Conservation (phyloP, 2,329 filamentous ascomycete species). For the Purpureocillium takamizusanense region DNA sequence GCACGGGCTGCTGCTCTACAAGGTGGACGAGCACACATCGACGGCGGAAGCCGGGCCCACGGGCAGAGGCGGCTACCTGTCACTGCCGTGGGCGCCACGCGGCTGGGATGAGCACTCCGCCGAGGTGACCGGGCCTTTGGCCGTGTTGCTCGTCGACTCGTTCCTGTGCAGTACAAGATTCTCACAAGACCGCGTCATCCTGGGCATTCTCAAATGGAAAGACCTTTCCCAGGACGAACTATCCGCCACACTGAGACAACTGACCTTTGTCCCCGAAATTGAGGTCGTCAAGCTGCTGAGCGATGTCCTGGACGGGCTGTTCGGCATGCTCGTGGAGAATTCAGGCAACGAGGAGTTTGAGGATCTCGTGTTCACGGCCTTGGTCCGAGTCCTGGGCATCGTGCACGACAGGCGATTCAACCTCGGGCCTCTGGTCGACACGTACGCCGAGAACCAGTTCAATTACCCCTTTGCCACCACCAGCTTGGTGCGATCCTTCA, state of each 20-base stretch:
- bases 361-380: conserved; percentile 80
- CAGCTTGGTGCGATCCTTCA: conserved; percentile 80
- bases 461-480: conserved; percentile 89
- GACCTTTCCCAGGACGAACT: conserved; percentile 65
- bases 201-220: conserved; percentile 81
- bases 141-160: conserved; percentile 69
- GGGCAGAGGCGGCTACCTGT: conserved; percentile 81
- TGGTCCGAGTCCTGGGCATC: conserved; percentile 86
- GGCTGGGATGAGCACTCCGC: conserved; percentile 58
- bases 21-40: conserved; percentile 83
- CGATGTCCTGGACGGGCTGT: conserved; percentile 84
- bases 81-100: conserved; percentile 67
- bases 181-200: conserved; percentile 80
- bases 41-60: conserved; percentile 49
- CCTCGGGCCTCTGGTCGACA: conserved; percentile 78
- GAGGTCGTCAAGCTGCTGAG: conserved; percentile 91
- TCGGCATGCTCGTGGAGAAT: conserved; percentile 83
- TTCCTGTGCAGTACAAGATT: conserved; percentile 92
- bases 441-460: conserved; percentile 81
- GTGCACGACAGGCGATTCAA: conserved; percentile 93
- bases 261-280: conserved; percentile 92
- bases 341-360: conserved; percentile 89
- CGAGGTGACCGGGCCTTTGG: conserved; percentile 71
- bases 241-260: conserved; percentile 64
- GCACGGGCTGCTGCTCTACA: conserved; percentile 76